Evolutionary conservation across 257 asterid genomes (phyloP).

Genomic region (Perilla frutescens): DNA sequence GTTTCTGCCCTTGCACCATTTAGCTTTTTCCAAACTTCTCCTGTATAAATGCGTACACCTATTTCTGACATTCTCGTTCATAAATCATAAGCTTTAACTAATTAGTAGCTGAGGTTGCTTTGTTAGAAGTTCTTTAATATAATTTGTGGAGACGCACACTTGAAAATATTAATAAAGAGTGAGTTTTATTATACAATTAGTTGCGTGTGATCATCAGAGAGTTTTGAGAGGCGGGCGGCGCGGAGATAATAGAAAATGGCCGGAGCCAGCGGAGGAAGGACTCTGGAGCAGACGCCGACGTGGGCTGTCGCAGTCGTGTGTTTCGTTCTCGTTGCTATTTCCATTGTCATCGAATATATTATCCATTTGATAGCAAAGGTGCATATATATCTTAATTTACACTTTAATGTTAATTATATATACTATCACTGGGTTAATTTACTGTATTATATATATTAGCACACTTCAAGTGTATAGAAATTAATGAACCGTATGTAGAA

Average conservation of each 20-base stretch:
- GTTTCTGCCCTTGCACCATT: background rate
- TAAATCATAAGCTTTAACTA: background rate
- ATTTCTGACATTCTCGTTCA: conserved; percentile 17
- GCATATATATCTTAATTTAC: background rate
- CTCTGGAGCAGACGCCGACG: conserved; percentile 84
- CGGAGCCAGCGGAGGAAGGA: conserved; percentile 68
- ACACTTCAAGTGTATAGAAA: too few species aligned
- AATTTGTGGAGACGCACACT: too few species aligned
- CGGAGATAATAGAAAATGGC: conserved; percentile 54
- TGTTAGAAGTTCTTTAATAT: too few species aligned
- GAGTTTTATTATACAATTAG: too few species aligned
- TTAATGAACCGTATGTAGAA: too few species aligned
- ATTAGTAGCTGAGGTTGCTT: too few species aligned
- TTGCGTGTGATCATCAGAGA: too few species aligned
- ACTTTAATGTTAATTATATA: too few species aligned
- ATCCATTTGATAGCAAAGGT: conserved; percentile 81
- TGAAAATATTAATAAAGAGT: too few species aligned
- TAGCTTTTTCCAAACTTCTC: background rate
- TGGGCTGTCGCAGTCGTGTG: conserved; percentile 97
- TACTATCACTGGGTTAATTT: too few species aligned
- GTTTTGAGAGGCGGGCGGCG: too few species aligned
- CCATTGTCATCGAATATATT: conserved; percentile 70
- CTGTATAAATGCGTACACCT: background rate
- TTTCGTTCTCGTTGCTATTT: conserved; percentile 65
- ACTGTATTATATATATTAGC: too few species aligned